These are phyloP conservation scores for Pecoramyces ruminantium DNA, from an alignment of 192 early-diverging fungal species.

Conservation along the genomic window DNA sequence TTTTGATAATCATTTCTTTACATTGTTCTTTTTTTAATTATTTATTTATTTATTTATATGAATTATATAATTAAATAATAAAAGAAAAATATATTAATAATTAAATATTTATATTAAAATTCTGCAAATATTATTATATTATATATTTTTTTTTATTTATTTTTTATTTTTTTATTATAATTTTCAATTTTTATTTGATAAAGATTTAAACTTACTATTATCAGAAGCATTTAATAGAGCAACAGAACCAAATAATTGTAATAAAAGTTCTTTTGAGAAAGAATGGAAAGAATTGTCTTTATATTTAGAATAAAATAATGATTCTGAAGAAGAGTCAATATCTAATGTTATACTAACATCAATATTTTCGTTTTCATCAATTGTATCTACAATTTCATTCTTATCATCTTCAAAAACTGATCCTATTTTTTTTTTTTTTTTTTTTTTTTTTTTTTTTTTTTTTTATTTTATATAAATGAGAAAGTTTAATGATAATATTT, in stretches of 20 bases:
- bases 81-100: background rate
- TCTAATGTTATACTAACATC: background rate
- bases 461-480: no score
- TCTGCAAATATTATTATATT: no score
- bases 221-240: conserved; percentile 15
- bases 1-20: background rate
- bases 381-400: background rate
- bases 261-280: conserved; percentile 8
- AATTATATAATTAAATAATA: background rate
- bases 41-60: no score
- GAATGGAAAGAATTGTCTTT: conserved; percentile 1
- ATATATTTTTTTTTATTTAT: no score
- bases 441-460: no score
- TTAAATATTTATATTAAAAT: no score
- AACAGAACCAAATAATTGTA: conserved; percentile 20
- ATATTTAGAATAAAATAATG: background rate
- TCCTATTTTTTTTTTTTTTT: background rate
- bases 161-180: no score
- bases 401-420: background rate
- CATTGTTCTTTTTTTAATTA: background rate
- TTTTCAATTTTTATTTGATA: no score
- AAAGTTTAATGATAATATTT: no score
- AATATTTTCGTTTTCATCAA: background rate
- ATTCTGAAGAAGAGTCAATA: background rate
- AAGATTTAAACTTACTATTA: conserved; percentile 4